phyloP scores from a whole-genome alignment of 73 alveolate species.

The Paramecium tetraurelia region DNA sequence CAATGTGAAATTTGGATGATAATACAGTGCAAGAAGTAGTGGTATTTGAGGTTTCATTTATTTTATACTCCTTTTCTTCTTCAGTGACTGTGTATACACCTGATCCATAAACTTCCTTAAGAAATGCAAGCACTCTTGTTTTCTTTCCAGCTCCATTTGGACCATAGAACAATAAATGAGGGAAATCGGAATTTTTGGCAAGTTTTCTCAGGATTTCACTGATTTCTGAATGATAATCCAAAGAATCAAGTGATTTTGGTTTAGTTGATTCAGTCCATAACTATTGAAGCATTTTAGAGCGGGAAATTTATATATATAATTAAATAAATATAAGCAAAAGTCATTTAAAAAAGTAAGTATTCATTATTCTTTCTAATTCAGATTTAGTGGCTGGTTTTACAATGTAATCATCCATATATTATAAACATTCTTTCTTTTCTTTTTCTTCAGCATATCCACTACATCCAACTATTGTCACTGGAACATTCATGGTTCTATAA shows the following conservation, averaged over 20 bases:
- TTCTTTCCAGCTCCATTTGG: slow-evolving; percentile 98
- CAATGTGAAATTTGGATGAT: slow-evolving; percentile 86
- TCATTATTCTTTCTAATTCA: background rate
- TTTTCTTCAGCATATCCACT: slow-evolving; percentile 28
- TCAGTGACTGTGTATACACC: slow-evolving; percentile 87
- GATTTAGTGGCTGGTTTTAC: slow-evolving; percentile 22
- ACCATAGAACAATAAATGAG: slow-evolving; percentile 97
- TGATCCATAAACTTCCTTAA: slow-evolving; percentile 84
- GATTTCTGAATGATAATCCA: background rate
- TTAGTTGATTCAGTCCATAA: slow-evolving; percentile 96
- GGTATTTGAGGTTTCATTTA: slow-evolving; percentile 61
- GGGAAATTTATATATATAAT: background rate
- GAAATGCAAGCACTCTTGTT: slow-evolving; percentile 88
- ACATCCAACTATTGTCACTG: slow-evolving; percentile 14
- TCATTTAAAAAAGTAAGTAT: background rate
- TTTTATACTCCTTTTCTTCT: slow-evolving; percentile 89
- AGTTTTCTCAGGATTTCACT: slow-evolving; percentile 67
- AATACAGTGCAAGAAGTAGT: slow-evolving; percentile 83
- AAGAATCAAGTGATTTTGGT: slow-evolving; percentile 73
- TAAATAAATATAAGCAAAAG: background rate
- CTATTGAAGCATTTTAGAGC: slow-evolving; percentile 7
- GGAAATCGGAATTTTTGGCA: slow-evolving; percentile 91
- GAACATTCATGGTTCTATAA: background rate
- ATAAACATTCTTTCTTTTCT: background rate
- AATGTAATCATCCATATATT: slow-evolving; percentile 39